phyloP scores from a whole-genome alignment of 164 flowering plant genomes.

The Piper longum region DNA sequence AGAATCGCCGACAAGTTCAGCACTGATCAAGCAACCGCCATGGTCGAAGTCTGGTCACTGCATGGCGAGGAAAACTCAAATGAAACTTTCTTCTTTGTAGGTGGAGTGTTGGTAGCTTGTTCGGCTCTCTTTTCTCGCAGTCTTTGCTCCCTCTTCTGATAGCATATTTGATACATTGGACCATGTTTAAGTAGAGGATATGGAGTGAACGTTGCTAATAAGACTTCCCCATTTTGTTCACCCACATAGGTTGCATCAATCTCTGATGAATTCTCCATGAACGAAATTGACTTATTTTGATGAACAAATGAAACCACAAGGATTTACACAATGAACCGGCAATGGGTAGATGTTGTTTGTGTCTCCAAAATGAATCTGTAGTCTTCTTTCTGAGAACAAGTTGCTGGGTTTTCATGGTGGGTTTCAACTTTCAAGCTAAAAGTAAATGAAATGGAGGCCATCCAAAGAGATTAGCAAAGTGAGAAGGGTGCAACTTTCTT shows the following conservation, averaged over 20 bases:
- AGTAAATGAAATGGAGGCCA: too few relatives aligned
- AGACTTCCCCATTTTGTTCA: slow-evolving; percentile 1
- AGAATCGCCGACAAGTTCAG: slow-evolving; percentile 53
- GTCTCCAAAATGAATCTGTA: background rate
- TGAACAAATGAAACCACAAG: background rate
- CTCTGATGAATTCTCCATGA: slow-evolving; percentile 2
- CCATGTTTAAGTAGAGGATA: slow-evolving; percentile 25
- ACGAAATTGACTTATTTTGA: background rate
- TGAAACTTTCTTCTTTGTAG: slow-evolving; percentile 41
- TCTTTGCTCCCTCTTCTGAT: slow-evolving; percentile 42
- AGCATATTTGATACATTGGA: slow-evolving; percentile 46
- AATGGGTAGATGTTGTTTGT: background rate
- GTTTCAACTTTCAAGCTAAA: too few relatives aligned
- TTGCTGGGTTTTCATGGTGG: background rate
- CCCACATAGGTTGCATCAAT: background rate
- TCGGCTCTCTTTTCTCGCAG: slow-evolving; percentile 20
- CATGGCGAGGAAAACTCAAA: slow-evolving; percentile 17
- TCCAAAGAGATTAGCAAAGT: too few relatives aligned
- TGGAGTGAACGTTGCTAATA: slow-evolving; percentile 2
- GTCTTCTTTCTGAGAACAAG: too few relatives aligned
- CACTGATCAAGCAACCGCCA: slow-evolving; percentile 55
- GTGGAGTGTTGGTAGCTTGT: slow-evolving; percentile 13
- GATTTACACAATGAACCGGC: background rate
- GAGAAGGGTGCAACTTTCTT: too few relatives aligned
- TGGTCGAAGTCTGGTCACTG: slow-evolving; percentile 6